phyloP scores from a whole-genome alignment of 768 basidiomycete genomes.

The Pleurotus tuoliensis region DNA sequence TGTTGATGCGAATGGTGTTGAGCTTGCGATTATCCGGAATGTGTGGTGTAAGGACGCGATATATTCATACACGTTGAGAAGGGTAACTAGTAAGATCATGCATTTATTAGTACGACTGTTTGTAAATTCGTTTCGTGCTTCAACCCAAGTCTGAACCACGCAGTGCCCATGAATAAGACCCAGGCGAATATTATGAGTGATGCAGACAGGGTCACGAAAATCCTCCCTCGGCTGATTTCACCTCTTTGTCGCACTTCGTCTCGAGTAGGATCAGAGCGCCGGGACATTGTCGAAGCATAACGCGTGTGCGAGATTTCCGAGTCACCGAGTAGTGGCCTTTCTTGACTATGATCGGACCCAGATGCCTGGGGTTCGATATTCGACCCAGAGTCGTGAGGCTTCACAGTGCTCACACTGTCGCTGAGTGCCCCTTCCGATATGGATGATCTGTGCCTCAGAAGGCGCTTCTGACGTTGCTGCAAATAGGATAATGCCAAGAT shows the following conservation, averaged over 20 bases:
- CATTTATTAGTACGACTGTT: neutral
- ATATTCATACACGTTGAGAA: neutral
- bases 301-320: neutral
- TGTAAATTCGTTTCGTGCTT: conserved; percentile 19
- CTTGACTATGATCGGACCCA: neutral
- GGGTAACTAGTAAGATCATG: too few relatives aligned
- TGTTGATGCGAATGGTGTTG: too few relatives aligned
- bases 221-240: conserved; percentile 44
- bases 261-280: conserved; percentile 17
- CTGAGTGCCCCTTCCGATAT: conserved; percentile 10
- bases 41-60: neutral
- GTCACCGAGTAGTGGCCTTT: neutral
- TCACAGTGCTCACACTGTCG: conserved; percentile 1
- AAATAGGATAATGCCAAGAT: conserved; percentile 47
- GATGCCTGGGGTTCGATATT: neutral
- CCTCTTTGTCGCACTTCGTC: conserved; percentile 12
- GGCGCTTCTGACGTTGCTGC: conserved; percentile 35
- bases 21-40: too few relatives aligned
- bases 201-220: conserved; percentile 42
- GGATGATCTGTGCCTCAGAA: neutral
- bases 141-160: conserved; percentile 51
- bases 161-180: conserved; percentile 61
- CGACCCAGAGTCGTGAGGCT: neutral
- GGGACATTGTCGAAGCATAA: conserved; percentile 15
- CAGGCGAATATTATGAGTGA: conserved; percentile 49